Conservation (phyloP, 371 early-diverging fungal genomes). For the Sporodiniella umbellata region DNA sequence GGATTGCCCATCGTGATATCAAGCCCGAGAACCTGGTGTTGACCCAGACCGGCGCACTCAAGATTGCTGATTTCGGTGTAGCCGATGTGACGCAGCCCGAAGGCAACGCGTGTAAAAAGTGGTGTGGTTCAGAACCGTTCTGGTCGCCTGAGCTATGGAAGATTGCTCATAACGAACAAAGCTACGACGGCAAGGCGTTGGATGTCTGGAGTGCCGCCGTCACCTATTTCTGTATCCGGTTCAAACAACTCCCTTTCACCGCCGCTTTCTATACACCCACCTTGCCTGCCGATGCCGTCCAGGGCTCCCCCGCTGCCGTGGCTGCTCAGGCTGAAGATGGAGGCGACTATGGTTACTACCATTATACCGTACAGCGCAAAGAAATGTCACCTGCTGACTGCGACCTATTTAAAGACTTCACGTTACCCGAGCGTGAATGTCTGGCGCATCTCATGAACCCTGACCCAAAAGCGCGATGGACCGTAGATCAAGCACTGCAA, state of each 20-base stretch:
- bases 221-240: slow-evolving; percentile 78
- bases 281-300: slow-evolving; percentile 11
- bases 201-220: slow-evolving; percentile 87
- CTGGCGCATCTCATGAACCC: slow-evolving; percentile 58
- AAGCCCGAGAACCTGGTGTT: slow-evolving; percentile 93
- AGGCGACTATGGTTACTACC: slow-evolving; percentile 27
- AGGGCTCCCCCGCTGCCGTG: slow-evolving; percentile 34
- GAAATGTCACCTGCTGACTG: slow-evolving; percentile 23
- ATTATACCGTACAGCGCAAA: slow-evolving; percentile 25
- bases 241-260: slow-evolving; percentile 63
- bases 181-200: slow-evolving; percentile 75
- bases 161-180: slow-evolving; percentile 42
- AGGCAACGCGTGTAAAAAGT: slow-evolving; percentile 68
- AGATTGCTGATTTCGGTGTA: slow-evolving; percentile 89
- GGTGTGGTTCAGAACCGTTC: slow-evolving; percentile 88
- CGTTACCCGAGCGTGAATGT: slow-evolving; percentile 24
- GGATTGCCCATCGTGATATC: slow-evolving; percentile 85
- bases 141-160: slow-evolving; percentile 82
- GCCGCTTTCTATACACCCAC: slow-evolving; percentile 32
- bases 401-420: slow-evolving; percentile 19
- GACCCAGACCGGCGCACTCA: slow-evolving; percentile 79
- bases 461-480: slow-evolving; percentile 72
- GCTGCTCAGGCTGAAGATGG: slow-evolving; percentile 26
- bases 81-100: slow-evolving; percentile 36
- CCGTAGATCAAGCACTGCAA: slow-evolving; percentile 72